A percentile compares a stretch with the other conserved stretches of the same genome.
phyloP scores from a whole-genome alignment of 352 stramenopile species.

The Phytophthora capsici region DNA sequence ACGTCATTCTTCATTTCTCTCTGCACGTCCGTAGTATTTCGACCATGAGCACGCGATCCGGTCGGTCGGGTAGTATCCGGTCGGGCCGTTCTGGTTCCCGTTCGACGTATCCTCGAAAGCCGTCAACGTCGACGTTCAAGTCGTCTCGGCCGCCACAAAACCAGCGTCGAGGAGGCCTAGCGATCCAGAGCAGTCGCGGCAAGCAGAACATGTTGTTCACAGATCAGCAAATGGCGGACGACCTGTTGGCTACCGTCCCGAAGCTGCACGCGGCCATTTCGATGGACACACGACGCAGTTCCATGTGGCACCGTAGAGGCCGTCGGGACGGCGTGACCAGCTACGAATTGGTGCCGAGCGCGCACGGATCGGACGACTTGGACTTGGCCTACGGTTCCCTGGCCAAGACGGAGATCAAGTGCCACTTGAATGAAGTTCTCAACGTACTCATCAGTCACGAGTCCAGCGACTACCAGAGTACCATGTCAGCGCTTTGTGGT shows the following conservation, averaged over 20 bases:
- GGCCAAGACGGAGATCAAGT: conserved; percentile 52
- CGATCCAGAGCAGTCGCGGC: conserved; percentile 28
- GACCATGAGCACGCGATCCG: conserved; percentile 30
- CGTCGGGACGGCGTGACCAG: conserved; percentile 46
- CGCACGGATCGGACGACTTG: conserved; percentile 37
- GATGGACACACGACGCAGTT: conserved; percentile 22
- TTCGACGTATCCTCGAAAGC: too few relatives aligned
- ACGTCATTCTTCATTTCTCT: conserved; percentile 6
- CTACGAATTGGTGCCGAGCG: conserved; percentile 43
- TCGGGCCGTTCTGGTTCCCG: too few relatives aligned
- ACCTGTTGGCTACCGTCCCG: conserved; percentile 38
- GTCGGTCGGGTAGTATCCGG: conserved; percentile 7
- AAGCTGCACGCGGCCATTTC: conserved; percentile 42
- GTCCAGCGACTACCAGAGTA: conserved; percentile 43
- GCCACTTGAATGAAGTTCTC: conserved; percentile 58
- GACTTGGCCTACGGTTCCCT: conserved; percentile 52
- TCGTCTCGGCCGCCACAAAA: conserved; percentile 30
- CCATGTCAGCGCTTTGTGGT: conserved; percentile 46
- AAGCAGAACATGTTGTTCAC: conserved; percentile 35
- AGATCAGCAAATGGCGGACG: conserved; percentile 46
- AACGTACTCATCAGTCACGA: conserved; percentile 39
- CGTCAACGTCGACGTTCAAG: conserved; percentile 20
- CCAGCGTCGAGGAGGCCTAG: conserved; percentile 21
- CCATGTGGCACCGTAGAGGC: conserved; percentile 39
- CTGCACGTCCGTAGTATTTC: not conserved